Evolutionary conservation across 1,139 yeast genomes (phyloP), one percentile per base, ranked within the genome.

Genomic region (Yamadazyma diospyri): DNA sequence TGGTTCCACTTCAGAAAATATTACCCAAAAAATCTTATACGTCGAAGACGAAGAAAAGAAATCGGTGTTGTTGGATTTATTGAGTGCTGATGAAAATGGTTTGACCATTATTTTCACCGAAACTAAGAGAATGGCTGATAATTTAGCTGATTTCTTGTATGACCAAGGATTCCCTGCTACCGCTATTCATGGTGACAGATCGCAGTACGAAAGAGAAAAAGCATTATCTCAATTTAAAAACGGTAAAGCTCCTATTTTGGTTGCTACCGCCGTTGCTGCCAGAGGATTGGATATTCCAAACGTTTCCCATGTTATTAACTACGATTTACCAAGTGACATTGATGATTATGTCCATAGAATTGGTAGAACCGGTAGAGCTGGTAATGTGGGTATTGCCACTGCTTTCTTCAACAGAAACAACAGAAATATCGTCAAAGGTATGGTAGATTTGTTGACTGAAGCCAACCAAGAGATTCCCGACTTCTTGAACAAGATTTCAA

Each of bases 311-410:
- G 98, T 92, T 56, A 84, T 92, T 67, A 92, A 92, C 76, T 92
- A 82, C 61, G 98, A 92, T 61, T 76, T 92, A 62, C 98, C 98
- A 58, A 74, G 86, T 58, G 97, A 92, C 64, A 85, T 89, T 56
- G 98, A 92, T 64, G 98, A 92, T 67, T 92, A 92, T 60, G 98
- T 92, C 45, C 98, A 92, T 72, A 86, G 98, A 75, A 92, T 92
- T 59, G 98, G 98, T 76, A 94, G 98, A 82, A 92, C 98, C 55
- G 98, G 98, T 68, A 94, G 98, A 81, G 98, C 98, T 55, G 98
- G 98, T 76, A 92, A 92, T 72, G 81, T 84, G 46, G 98, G 98
- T 83, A 75, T 85, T 54, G 97, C 98, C 48, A 89, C 97, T 49
- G 95, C 98, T 36, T 92, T 92, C 74, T 87, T 92, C 70, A 92